phyloP scores from a whole-genome alignment of 495 filamentous ascomycete species.

The Penicillium psychrofluorescens region DNA sequence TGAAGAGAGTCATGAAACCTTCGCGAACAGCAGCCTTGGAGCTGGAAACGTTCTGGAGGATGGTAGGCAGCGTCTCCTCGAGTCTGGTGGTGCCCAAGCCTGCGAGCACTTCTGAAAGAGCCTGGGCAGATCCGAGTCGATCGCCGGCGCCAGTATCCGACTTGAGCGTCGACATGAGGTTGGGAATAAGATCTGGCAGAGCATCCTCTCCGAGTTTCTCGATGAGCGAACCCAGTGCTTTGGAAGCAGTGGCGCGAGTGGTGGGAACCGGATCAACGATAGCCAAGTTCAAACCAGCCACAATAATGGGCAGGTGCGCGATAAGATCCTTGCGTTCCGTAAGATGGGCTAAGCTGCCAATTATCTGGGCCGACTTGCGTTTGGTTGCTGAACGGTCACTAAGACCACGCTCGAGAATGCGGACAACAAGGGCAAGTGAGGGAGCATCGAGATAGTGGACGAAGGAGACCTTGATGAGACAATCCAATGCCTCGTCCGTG shows the following conservation, averaged over 20 bases:
- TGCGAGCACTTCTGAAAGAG: constrained; percentile 92
- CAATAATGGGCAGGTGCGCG: constrained; percentile 83
- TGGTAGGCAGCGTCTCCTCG: constrained; percentile 94
- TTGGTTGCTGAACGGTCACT: constrained; percentile 89
- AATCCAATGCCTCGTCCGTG: constrained; percentile 89
- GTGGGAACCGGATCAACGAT: constrained; percentile 93
- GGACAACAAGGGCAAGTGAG: constrained; percentile 86
- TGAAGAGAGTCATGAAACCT: constrained; percentile 99
- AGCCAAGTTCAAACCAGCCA: constrained; percentile 81
- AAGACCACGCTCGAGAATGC: constrained; percentile 89
- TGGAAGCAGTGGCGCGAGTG: constrained; percentile 93
- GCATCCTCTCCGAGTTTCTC: constrained; percentile 98
- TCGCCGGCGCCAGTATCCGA: constrained; percentile 95
- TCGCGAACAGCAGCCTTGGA: constrained; percentile 85
- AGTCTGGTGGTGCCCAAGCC: constrained; percentile 85
- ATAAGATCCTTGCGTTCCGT: constrained; percentile 93
- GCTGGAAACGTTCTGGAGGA: constrained; percentile 91
- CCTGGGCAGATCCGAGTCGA: constrained; percentile 90
- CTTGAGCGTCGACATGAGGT: constrained; percentile 94
- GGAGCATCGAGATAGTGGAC: constrained; percentile 95
- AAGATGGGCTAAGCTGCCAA: constrained; percentile 92
- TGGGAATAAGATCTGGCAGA: constrained; percentile 92
- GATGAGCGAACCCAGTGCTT: constrained; percentile 87
- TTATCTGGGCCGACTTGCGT: constrained; percentile 91
- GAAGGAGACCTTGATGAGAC: constrained; percentile 91